These are phyloP conservation scores for Lanzia echinophila DNA, from an alignment of 2,329 filamentous ascomycete species.

Conservation along the genomic window DNA sequence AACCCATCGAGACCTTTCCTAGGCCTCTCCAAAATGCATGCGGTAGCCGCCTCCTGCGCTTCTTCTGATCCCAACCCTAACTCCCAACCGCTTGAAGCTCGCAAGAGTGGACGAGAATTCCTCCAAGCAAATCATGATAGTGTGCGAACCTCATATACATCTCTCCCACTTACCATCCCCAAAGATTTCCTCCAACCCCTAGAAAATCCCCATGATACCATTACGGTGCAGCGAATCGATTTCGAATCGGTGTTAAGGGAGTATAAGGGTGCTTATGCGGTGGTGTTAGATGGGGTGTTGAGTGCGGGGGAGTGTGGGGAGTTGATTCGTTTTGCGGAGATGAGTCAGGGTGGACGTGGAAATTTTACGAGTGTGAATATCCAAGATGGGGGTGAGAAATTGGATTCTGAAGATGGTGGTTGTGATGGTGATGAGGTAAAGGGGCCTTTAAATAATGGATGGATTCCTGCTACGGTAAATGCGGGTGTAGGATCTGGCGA, in stretches of 20 bases:
- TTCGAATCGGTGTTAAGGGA: constrained; percentile 47
- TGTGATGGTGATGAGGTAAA: not conserved
- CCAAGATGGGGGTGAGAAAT: not conserved
- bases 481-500: no score
- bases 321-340: not conserved
- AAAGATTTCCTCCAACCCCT: no score
- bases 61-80: no score
- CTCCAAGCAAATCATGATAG: no score
- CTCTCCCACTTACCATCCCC: no score
- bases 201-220: constrained; percentile 30
- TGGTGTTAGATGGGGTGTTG: constrained; percentile 46
- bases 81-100: no score
- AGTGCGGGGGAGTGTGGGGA: not conserved
- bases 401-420: no score
- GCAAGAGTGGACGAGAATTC: no score
- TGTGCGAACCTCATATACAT: no score
- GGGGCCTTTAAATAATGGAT: not conserved
- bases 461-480: constrained; percentile 4
- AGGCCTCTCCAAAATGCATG: no score
- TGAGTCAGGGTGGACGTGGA: not conserved
- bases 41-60: no score
- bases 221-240: constrained; percentile 43
- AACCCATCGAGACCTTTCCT: no score
- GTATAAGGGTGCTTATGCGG: constrained; percentile 49
- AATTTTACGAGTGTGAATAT: not conserved